Evolutionary conservation across 495 filamentous ascomycete species (phyloP), one percentile per base, ranked within the genome.

Genomic region (Staphylotrichum tortipilum): DNA sequence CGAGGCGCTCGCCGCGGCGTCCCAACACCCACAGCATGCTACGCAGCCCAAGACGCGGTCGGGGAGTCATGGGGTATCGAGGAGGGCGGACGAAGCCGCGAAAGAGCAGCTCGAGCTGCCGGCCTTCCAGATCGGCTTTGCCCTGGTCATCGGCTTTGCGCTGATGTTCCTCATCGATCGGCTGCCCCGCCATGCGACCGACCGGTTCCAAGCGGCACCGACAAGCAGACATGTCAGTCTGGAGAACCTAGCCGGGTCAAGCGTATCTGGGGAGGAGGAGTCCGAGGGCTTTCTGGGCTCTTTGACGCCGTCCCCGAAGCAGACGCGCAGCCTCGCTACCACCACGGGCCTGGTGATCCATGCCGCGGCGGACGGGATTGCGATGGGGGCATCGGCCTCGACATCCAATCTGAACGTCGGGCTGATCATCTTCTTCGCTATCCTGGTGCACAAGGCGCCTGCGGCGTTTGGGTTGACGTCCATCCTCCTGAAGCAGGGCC

Each of bases 141-240:
- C 91, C 1, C 70, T 98, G 12, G 81, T 94, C 50, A 71, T 85
- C 18, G 92, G 92, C 10, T 98, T 98, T 68, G 82, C 94, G 51
- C 73, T 98, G 49, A 98, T 98, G 92, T 96, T 94, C 64, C 80
- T 98, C 10, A 84, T 98, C 64, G 94, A 97, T 64, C 85, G 85
- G 43, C 70, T 95, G 7, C 89, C 92, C 23, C 79, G 81, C 46
- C 82, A 86, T 61, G 78, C 82, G 36, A 72, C 77, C 1, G 74
- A 75, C 38, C 65, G 68, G 66, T 58, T 75, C 57, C 67, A 80
- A 71, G 57, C 74, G 50, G 62, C 73, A 62, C 64, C 78, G 50
- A 53, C 72, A 49, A 72, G 76, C 14, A 60, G 76, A 51, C 76
- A 94, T 60, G 94, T 96, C 53, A 88, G 85, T 23, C 75, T 95